Base-by-base conservation (phyloP, 2,329 filamentous ascomycete genomes). In the Zasmidium citrigriseum region DNA sequence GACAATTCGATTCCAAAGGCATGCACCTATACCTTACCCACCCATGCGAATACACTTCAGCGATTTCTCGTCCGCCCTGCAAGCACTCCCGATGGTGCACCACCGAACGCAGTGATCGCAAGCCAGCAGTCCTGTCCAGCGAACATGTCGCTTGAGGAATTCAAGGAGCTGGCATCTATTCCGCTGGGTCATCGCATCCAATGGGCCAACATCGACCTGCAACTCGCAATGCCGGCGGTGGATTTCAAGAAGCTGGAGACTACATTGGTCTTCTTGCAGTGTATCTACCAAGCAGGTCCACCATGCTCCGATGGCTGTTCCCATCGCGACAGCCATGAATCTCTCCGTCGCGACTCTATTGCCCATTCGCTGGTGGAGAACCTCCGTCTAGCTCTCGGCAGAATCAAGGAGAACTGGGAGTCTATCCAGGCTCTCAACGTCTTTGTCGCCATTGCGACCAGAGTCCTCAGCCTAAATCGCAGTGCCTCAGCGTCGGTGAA, bases 211-310 rank as follows among this genome's bases (percentile, higher is more conserved):
- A 73, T 86, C 0, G 64, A 84, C 0, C 59, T 77, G 0, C 82
- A 86, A 60, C 65, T 86, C 2, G 82, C 76, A 0, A 78, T 80
- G 0, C 78, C 81, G 71, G 83, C 49, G 58, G 52, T 91, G 2
- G 88, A 89, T 60, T 84, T 89, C 60, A 84, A 82, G 25, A 79
- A 78, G 0, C 77, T 83, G 25, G 76, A 79, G 0, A 83, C 82
- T 0, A 76, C 77, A 25, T 58, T 73, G 0, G 63, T 88, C 0
- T 67, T 90, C 1, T 72, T 74, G 1, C 81, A 83, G 9, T 72
- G 89, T 1, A 74, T 79, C 0, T 60, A 82, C 0, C 82, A 89
- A 61, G 78, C 77, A 1, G 88, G 88, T 0, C 23, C 55, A n/a
- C n/a, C 11, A n/a, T 16, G 23, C 2, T 18, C 27, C 12, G 52